phyloP scores from a whole-genome alignment of 139 green algal genomes.

The Helicosporidium sp. region DNA sequence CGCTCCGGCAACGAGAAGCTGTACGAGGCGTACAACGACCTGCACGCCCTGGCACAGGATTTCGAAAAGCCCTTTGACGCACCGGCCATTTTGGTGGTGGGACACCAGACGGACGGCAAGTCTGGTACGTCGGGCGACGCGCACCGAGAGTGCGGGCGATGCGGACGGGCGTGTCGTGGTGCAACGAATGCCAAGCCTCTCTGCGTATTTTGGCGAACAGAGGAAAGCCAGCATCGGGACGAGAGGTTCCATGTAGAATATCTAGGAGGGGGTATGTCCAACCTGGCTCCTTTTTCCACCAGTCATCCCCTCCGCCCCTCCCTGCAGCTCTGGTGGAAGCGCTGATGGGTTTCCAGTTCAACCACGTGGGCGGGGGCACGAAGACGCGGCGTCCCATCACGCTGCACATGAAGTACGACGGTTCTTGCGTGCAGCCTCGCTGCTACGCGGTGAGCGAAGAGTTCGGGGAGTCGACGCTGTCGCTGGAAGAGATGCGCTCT shows the following conservation, averaged over 20 bases:
- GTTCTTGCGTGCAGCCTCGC: constrained; percentile 42
- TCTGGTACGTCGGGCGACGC: constrained; percentile 37
- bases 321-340: constrained; percentile 75
- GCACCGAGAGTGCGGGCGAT: too few relatives aligned
- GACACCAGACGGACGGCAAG: constrained; percentile 92
- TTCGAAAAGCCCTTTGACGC: constrained; percentile 91
- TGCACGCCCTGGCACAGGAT: constrained; percentile 71
- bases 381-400: constrained; percentile 86
- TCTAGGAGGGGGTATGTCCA: too few relatives aligned
- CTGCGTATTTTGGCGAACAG: too few relatives aligned
- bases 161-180: too few relatives aligned
- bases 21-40: constrained; percentile 83
- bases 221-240: too few relatives aligned
- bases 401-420: constrained; percentile 94
- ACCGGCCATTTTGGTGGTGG: constrained; percentile 83
- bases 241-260: too few relatives aligned
- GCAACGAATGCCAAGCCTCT: too few relatives aligned
- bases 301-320: too few relatives aligned
- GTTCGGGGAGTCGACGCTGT: constrained; percentile 55
- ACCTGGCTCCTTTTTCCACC: not conserved
- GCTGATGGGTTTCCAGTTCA: constrained; percentile 96
- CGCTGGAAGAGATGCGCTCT: constrained; percentile 74
- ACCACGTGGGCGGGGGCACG: constrained; percentile 85
- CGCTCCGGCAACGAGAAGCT: constrained; percentile 58
- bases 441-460: constrained; percentile 79